These are phyloP conservation scores for Penicillium thymicola DNA, from an alignment of 2,329 filamentous ascomycete genomes.

Conservation along the genomic window DNA sequence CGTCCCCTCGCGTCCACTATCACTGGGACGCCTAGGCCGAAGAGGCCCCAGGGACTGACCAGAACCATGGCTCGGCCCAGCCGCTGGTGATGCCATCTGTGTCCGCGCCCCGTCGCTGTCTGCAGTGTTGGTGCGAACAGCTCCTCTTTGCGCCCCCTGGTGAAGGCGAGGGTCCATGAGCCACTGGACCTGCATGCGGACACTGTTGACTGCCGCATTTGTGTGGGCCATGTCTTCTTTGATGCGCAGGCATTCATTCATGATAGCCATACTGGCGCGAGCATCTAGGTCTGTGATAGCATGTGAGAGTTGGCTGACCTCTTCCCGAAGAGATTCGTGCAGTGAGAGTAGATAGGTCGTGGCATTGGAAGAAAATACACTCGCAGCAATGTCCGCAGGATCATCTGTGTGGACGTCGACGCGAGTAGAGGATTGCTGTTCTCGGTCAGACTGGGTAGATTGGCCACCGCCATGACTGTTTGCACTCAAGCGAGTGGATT, in stretches of 20 bases:
- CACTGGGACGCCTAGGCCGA: conserved; percentile 37
- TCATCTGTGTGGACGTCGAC: conserved; percentile 10
- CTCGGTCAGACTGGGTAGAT: conserved; percentile 12
- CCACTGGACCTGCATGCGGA: conserved; percentile 62
- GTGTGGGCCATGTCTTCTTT: conserved; percentile 62
- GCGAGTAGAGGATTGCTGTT: conserved; percentile 8
- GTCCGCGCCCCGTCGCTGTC: conserved; percentile 15
- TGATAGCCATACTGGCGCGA: conserved; percentile 59
- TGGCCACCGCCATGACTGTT: conserved; percentile 4
- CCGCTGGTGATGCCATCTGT: conserved; percentile 19
- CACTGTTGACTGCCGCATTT: conserved; percentile 56
- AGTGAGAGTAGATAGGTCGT: conserved; percentile 59
- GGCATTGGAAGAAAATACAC: conserved; percentile 36
- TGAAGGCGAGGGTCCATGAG: conserved; percentile 57
- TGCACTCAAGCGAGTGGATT: conserved; percentile 25
- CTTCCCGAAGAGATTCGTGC: conserved; percentile 59
- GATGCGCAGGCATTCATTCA: conserved; percentile 60
- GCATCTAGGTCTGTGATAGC: conserved; percentile 59
- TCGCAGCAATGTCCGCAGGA: conserved; percentile 21
- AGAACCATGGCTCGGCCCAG: conserved; percentile 27
- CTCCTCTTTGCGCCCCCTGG: conserved; percentile 31
- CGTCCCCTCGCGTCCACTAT: conserved; percentile 43
- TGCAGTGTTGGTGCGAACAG: conserved; percentile 18
- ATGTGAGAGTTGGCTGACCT: conserved; percentile 54
- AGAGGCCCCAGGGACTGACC: conserved; percentile 23